Percentiles rank a stretch among this genome's conserved stretches.
Evolutionary conservation across 257 asterid genomes (phyloP).

Genomic region (Solanum rostratum): DNA sequence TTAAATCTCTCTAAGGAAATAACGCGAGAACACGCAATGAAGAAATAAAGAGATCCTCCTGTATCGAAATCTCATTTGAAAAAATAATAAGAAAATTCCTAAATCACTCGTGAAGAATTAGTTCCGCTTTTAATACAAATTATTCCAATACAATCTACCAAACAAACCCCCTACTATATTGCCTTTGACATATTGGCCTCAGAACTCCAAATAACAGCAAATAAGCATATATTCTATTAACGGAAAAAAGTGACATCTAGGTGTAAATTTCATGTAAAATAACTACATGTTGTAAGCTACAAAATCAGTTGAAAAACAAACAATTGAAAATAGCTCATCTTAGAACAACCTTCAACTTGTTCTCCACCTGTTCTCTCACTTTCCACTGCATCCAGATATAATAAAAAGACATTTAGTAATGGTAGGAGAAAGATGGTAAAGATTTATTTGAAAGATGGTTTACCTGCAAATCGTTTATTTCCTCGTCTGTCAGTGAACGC

Average conservation of each 20-base stretch:
- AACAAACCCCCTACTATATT: neutral
- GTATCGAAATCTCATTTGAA: neutral
- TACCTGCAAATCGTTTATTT: conserved; percentile 92
- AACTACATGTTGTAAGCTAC: neutral
- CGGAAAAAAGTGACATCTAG: neutral
- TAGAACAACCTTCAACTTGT: conserved; percentile 71
- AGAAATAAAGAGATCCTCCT: neutral
- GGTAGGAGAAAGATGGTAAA: neutral
- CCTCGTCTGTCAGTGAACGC: conserved; percentile 88
- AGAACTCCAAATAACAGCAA: neutral
- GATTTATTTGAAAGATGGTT: neutral
- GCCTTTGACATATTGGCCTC: neutral
- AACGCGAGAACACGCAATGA: neutral
- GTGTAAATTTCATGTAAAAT: neutral
- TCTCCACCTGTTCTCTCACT: conserved; percentile 80
- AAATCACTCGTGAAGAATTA: neutral
- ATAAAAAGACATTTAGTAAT: neutral
- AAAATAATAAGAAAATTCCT: too few species aligned
- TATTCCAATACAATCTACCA: neutral
- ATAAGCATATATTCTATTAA: neutral
- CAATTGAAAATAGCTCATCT: conserved; percentile 33
- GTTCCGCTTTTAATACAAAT: neutral
- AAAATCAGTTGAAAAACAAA: neutral
- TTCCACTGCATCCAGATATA: conserved; percentile 52
- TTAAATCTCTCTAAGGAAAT: neutral